Conservation (phyloP, 2,329 filamentous ascomycete genomes). For the Fusarium globosum region DNA sequence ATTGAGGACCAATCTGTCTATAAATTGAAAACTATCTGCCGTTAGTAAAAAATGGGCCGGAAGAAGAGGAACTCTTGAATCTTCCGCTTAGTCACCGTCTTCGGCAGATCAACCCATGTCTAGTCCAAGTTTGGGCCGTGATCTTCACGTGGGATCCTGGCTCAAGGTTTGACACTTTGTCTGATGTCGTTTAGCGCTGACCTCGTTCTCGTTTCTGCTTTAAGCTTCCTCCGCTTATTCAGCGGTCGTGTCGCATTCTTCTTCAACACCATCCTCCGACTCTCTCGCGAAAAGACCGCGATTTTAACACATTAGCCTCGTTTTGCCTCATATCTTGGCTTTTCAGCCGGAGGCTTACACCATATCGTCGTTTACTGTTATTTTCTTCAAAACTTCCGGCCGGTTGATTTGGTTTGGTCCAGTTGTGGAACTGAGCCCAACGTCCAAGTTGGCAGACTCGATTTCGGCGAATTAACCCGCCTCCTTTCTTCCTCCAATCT, state of each 20-base stretch:
- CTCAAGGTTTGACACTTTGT: background rate
- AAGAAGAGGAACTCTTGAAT: background rate
- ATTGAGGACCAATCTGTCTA: background rate
- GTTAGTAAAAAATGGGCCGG: slow-evolving; percentile 10
- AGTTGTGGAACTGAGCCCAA: background rate
- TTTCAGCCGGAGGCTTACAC: background rate
- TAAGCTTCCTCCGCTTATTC: slow-evolving; percentile 16
- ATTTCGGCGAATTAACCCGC: background rate
- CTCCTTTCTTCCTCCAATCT: background rate
- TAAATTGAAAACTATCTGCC: background rate
- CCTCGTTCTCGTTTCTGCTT: background rate
- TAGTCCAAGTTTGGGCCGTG: background rate
- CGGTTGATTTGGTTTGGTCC: background rate
- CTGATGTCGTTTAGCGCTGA: background rate
- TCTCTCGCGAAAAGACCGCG: background rate
- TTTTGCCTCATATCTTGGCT: background rate
- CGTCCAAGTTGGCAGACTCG: background rate
- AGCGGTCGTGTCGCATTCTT: slow-evolving; percentile 17
- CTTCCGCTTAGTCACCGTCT: slow-evolving; percentile 1
- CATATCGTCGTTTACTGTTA: background rate
- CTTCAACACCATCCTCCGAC: slow-evolving; percentile 5
- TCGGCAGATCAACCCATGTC: background rate
- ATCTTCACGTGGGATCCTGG: background rate
- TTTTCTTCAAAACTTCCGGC: background rate
- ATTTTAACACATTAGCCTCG: background rate